Conservation (phyloP, 1,284 basidiomycete species). For the Moniliella sp. region DNA sequence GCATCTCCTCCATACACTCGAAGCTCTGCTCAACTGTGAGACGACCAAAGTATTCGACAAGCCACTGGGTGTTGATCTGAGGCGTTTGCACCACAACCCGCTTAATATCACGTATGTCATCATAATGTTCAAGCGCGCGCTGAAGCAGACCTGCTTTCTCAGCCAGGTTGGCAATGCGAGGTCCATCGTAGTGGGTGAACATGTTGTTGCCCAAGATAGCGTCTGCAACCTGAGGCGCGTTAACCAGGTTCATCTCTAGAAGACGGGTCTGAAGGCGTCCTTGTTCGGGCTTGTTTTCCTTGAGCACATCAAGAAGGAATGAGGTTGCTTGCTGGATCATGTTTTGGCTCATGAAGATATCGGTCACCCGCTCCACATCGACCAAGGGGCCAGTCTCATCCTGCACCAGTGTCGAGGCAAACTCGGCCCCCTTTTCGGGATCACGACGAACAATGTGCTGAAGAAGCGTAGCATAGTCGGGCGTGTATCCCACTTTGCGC, state of each 20-base stretch:
- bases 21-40: conserved; percentile 94
- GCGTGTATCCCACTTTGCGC: conserved; percentile 84
- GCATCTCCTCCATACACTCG: conserved; percentile 89
- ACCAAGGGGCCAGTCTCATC: conserved; percentile 80
- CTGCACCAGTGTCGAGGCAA: conserved; percentile 76
- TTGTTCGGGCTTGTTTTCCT: conserved; percentile 96
- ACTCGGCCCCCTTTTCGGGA: conserved; percentile 93
- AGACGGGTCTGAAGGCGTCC: conserved; percentile 84
- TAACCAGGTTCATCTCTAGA: conserved; percentile 89
- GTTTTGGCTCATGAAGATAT: conserved; percentile 98
- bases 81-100: conserved; percentile 85
- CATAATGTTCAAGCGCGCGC: conserved; percentile 88
- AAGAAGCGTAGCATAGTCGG: conserved; percentile 80
- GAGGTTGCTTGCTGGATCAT: conserved; percentile 98
- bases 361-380: conserved; percentile 54
- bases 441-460: conserved; percentile 92
- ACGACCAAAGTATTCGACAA: conserved; percentile 88
- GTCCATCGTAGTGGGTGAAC: conserved; percentile 90
- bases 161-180: conserved; percentile 87
- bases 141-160: conserved; percentile 94
- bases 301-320: conserved; percentile 92
- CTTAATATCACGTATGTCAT: conserved; percentile 88
- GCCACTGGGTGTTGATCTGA: conserved; percentile 73
- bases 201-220: conserved; percentile 97
- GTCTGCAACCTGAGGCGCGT: conserved; percentile 95